A percentile compares a stretch with the other conserved stretches of the same genome.
These are phyloP conservation scores for Phaeosphaeriaceae sp. DNA, from an alignment of 2,329 filamentous ascomycete genomes.

Conservation along the genomic window DNA sequence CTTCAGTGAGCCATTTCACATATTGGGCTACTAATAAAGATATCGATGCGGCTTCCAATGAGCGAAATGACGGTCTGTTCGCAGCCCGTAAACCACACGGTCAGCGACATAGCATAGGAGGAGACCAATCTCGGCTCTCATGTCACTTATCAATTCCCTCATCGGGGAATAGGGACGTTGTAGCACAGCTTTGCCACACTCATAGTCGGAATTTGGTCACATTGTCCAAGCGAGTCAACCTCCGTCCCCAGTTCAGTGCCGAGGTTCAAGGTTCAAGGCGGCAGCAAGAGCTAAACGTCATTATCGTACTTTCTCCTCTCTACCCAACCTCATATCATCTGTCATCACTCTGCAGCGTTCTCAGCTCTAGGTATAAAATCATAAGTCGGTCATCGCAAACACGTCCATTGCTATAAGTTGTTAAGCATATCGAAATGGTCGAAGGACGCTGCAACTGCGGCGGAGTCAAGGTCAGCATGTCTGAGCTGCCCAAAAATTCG, in stretches of 20 bases:
- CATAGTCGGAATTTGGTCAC: background rate
- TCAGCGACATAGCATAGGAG: too few relatives aligned
- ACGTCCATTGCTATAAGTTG: background rate
- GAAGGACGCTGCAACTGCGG: slow-evolving; percentile 43
- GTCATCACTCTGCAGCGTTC: background rate
- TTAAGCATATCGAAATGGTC: slow-evolving; percentile 17
- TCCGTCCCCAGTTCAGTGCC: background rate
- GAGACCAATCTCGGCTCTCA: too few relatives aligned
- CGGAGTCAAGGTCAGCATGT: slow-evolving; percentile 33
- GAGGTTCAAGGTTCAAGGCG: background rate
- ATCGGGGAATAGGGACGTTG: background rate
- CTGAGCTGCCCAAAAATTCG: slow-evolving; percentile 27
- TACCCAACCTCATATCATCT: too few relatives aligned
- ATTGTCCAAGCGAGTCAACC: background rate
- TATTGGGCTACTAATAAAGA: background rate
- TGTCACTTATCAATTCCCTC: background rate
- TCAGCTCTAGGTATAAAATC: background rate
- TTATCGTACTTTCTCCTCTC: background rate
- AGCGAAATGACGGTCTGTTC: too few relatives aligned
- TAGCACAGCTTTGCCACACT: background rate
- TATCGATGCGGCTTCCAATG: background rate
- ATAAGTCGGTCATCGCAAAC: background rate
- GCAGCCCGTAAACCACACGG: too few relatives aligned
- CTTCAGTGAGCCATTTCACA: background rate
- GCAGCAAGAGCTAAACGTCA: background rate